Percentiles rank a stretch among this genome's conserved stretches.
Conservation (phyloP, 306 rosid species). For the Quillaja saponaria region DNA sequence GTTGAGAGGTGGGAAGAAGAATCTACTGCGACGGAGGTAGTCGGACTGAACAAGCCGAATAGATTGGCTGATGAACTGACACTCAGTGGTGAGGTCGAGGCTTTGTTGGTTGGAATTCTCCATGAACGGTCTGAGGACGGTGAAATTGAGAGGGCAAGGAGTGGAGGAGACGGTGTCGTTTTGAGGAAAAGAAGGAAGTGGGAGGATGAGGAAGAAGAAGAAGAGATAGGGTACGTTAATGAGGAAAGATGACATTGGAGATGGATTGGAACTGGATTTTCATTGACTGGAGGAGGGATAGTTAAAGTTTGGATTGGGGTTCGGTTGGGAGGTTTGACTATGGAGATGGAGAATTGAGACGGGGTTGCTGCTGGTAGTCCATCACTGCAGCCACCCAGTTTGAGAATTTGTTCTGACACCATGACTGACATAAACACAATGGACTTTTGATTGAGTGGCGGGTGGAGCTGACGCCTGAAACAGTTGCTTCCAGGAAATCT, state of each 20-base stretch:
- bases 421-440: too few relatives aligned
- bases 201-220: constrained; percentile 5
- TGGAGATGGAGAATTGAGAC: too few relatives aligned
- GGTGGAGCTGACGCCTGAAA: too few relatives aligned
- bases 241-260: constrained; percentile 19
- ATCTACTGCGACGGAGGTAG: constrained; percentile 52
- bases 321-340: too few relatives aligned
- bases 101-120: constrained; percentile 20
- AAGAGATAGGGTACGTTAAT: constrained; percentile 1
- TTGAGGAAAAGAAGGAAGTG: not conserved
- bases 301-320: not conserved
- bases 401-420: too few relatives aligned
- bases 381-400: too few relatives aligned
- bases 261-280: not conserved
- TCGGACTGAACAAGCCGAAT: constrained; percentile 66
- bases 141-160: constrained; percentile 71
- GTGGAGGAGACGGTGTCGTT: constrained; percentile 10
- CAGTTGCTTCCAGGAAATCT: too few relatives aligned
- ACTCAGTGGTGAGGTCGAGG: constrained; percentile 16
- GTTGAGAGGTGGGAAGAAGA: constrained; percentile 54
- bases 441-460: too few relatives aligned
- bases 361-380: too few relatives aligned
- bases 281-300: not conserved
- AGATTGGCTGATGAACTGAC: constrained; percentile 57
- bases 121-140: constrained; percentile 46